Percentiles rank a stretch among this genome's conserved stretches.
Conservation (phyloP, 495 filamentous ascomycete species). For the Penicillium roqueforti region DNA sequence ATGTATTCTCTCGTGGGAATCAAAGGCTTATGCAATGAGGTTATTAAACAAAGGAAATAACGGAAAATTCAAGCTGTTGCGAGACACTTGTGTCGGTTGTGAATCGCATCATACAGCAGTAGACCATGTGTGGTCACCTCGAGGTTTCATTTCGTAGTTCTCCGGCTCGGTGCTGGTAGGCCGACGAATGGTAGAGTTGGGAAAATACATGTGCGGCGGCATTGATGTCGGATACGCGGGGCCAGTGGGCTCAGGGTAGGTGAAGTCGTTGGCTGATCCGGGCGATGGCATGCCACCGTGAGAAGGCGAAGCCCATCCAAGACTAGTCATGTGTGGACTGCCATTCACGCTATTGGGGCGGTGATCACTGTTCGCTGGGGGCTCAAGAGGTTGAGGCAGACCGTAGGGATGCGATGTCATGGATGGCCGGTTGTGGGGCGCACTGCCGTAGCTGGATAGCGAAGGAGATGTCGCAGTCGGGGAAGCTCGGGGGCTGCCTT, state of each 20-base stretch:
- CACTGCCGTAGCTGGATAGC: conserved; percentile 53
- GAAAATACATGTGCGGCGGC: conserved; percentile 62
- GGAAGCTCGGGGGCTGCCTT: conserved; percentile 66
- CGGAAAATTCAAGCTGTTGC: conserved; percentile 11
- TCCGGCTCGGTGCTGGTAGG: conserved; percentile 69
- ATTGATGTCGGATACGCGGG: conserved; percentile 52
- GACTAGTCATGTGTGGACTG: conserved; percentile 68
- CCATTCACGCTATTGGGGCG: conserved; percentile 61
- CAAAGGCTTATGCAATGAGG: conserved; percentile 19
- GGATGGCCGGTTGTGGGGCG: conserved; percentile 55
- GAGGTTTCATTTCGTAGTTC: conserved; percentile 59
- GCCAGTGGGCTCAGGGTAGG: conserved; percentile 65
- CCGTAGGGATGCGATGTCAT: conserved; percentile 86
- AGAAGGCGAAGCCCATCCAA: conserved; percentile 71
- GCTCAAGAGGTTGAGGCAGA: conserved; percentile 83
- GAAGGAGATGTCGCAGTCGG: conserved; percentile 59
- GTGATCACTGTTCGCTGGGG: conserved; percentile 73
- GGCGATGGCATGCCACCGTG: conserved; percentile 62
- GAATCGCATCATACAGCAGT: conserved; percentile 34
- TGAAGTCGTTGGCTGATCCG: conserved; percentile 59
- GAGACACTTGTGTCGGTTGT: neutral
- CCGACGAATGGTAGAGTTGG: conserved; percentile 58
- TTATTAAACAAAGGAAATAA: conserved; percentile 21
- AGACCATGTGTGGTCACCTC: conserved; percentile 39
- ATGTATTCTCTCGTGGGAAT: conserved; percentile 23